Conservation (phyloP, 306 rosid genomes). For the Malus orientalis region DNA sequence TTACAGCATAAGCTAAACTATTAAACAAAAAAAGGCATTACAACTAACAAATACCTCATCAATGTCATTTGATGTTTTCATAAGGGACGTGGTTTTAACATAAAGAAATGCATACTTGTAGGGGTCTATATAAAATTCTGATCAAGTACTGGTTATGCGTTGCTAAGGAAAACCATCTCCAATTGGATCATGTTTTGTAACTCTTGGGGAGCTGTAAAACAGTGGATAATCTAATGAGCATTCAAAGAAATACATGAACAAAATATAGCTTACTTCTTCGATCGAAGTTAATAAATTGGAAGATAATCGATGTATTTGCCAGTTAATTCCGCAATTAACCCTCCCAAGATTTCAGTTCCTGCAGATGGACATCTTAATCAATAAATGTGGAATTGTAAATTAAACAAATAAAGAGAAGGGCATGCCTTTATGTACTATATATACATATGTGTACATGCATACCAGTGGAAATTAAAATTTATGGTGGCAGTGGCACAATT, state of each 20-base stretch:
- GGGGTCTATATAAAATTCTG: background rate
- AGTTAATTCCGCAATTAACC: background rate
- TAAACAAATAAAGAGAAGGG: background rate
- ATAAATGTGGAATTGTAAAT: background rate
- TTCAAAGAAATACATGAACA: background rate
- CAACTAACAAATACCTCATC: background rate
- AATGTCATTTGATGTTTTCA: background rate
- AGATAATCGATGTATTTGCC: background rate
- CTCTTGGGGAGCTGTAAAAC: background rate
- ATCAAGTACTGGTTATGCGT: background rate
- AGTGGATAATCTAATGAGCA: background rate
- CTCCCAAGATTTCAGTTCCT: conserved; percentile 9
- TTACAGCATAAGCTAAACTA: background rate
- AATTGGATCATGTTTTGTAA: background rate
- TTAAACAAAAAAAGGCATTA: background rate
- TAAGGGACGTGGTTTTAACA: background rate
- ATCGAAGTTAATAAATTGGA: background rate
- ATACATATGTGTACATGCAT: background rate
- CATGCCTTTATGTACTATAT: background rate
- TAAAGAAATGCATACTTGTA: background rate
- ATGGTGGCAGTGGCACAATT: conserved; percentile 19
- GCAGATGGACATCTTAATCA: background rate
- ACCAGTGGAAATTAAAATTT: conserved; percentile 22
- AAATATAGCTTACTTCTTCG: background rate
- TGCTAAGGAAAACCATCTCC: background rate